Conservation (phyloP, 1,284 basidiomycete species). For the Agaricales sp. region DNA sequence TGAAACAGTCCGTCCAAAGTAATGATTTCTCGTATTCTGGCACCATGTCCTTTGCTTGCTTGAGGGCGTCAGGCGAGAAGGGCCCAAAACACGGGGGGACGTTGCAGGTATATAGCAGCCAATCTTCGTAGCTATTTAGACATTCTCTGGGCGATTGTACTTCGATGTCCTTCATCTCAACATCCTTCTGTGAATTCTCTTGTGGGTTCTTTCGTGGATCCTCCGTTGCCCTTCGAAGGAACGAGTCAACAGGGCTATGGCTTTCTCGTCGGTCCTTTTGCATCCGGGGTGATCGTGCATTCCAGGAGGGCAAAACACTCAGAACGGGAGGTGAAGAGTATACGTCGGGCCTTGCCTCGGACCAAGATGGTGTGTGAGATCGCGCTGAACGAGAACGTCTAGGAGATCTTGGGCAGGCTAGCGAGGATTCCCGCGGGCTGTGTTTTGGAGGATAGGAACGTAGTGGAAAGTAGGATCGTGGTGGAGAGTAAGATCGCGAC, state of each 20-base stretch:
- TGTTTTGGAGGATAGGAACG: not conserved
- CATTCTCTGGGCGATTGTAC: not conserved
- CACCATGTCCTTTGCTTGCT: not conserved
- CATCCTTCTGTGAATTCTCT: no score
- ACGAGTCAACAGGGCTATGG: no score
- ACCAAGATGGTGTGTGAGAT: no score
- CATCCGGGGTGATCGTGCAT: no score
- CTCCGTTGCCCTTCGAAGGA: no score
- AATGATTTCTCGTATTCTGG: not conserved
- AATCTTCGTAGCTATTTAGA: not conserved
- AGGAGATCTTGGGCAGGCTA: not conserved
- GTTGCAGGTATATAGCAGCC: not conserved
- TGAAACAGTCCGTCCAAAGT: not conserved
- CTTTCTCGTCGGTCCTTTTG: no score
- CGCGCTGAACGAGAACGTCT: no score
- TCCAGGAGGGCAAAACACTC: no score
- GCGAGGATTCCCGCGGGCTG: not conserved
- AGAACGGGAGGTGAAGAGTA: no score
- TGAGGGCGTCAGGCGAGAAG: not conserved
- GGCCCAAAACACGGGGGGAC: not conserved
- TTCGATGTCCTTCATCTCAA: no score
- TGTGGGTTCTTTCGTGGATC: no score
- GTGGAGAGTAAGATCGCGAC: not conserved
- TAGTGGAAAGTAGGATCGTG: not conserved
- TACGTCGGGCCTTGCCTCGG: no score